These are phyloP conservation scores for Aspergillus unguis DNA, from an alignment of 2,329 filamentous ascomycete genomes.

Conservation along the genomic window DNA sequence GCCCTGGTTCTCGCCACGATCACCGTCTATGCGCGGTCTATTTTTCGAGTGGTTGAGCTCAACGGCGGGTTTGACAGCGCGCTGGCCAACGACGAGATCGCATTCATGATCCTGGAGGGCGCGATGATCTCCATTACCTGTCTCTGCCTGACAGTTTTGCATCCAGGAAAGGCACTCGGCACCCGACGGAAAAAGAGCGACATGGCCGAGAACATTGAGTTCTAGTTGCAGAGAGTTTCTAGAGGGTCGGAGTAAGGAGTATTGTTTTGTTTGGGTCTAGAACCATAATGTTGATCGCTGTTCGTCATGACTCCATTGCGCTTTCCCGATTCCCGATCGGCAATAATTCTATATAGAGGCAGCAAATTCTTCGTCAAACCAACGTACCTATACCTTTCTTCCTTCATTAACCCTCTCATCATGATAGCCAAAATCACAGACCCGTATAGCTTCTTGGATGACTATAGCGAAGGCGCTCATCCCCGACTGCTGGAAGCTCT, in stretches of 20 bases:
- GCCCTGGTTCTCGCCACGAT: slow-evolving; percentile 35
- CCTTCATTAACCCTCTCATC: not conserved
- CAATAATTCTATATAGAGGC: not conserved
- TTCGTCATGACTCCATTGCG: not conserved
- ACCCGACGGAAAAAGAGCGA: not conserved
- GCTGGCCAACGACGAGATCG: slow-evolving; percentile 48
- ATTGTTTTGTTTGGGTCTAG: not conserved
- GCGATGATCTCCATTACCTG: slow-evolving; percentile 50
- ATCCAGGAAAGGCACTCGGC: slow-evolving; percentile 1
- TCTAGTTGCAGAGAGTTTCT: not conserved
- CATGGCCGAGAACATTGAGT: not conserved
- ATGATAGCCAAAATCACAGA: slow-evolving; percentile 12
- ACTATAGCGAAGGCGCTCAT: slow-evolving; percentile 53
- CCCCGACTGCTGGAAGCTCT: slow-evolving; percentile 50
- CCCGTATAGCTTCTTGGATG: slow-evolving; percentile 49
- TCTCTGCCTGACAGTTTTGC: slow-evolving; percentile 19
- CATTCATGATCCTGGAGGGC: slow-evolving; percentile 53
- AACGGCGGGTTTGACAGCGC: slow-evolving; percentile 46
- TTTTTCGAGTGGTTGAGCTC: slow-evolving; percentile 51
- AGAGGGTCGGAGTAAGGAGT: not conserved
- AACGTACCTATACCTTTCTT: not conserved
- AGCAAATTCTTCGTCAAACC: not conserved
- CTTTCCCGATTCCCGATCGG: slow-evolving; percentile 12
- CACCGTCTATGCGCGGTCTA: slow-evolving; percentile 48
- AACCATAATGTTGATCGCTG: not conserved